Evolutionary conservation across 768 basidiomycete species (phyloP).

Genomic region (Lactifluus subvellereus): DNA sequence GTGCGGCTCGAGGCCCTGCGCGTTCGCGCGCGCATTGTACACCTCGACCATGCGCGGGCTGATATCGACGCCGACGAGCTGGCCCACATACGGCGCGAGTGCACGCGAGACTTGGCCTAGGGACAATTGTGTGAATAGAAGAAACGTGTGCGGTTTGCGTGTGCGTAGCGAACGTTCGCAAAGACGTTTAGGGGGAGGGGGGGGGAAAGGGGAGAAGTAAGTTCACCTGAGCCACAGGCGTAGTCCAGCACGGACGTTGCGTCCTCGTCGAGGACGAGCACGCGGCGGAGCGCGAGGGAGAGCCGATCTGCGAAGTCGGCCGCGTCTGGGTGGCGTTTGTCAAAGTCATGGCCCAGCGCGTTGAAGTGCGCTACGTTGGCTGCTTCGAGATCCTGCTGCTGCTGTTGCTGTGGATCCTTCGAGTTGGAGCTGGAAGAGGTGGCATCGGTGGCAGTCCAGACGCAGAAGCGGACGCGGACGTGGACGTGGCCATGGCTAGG

Average conservation of each 20-base stretch:
- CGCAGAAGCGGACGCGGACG: background rate
- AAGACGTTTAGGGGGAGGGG: background rate
- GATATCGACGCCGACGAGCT: slow-evolving; percentile 70
- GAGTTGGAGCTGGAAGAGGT: background rate
- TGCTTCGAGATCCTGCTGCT: background rate
- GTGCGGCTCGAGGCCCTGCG: slow-evolving; percentile 57
- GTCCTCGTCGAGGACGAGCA: slow-evolving; percentile 4
- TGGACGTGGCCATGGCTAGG: background rate
- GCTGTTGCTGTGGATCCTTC: background rate
- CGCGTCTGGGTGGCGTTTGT: slow-evolving; percentile 3
- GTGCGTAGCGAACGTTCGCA: too few species aligned
- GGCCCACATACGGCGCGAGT: slow-evolving; percentile 53
- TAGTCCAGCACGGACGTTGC: slow-evolving; percentile 10
- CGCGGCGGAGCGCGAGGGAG: background rate
- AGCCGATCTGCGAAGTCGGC: slow-evolving; percentile 3
- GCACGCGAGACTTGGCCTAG: slow-evolving; percentile 63
- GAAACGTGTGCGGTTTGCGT: background rate
- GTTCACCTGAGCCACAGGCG: slow-evolving; percentile 18
- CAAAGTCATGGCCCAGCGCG: slow-evolving; percentile 7
- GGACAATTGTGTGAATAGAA: too few species aligned
- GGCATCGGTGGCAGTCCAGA: background rate
- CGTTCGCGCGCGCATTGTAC: slow-evolving; percentile 51
- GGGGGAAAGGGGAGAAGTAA: background rate
- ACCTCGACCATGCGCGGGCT: slow-evolving; percentile 63
- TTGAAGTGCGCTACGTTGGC: slow-evolving; percentile 15